These are phyloP conservation scores for Sordariomycetes sp. DNA, from an alignment of 2,329 filamentous ascomycete genomes.

Conservation along the genomic window DNA sequence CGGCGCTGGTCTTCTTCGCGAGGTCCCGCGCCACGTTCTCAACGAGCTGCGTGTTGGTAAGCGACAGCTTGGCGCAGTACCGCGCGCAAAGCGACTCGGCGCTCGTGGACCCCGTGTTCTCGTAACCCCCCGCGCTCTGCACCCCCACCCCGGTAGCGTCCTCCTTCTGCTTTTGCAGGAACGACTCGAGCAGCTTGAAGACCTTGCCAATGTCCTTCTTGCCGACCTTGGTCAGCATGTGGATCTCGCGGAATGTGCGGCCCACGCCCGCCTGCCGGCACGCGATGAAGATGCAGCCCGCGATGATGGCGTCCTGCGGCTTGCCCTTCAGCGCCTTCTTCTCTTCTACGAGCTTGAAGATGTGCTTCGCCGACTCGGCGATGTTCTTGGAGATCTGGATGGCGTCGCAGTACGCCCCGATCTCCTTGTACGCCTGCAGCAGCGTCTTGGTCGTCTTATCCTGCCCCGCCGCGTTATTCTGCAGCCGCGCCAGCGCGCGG, in stretches of 20 bases:
- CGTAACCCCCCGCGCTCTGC: constrained; percentile 55
- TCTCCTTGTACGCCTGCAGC: constrained; percentile 78
- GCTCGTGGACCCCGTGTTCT: constrained; percentile 62
- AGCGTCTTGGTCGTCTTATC: constrained; percentile 78
- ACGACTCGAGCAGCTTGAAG: constrained; percentile 86
- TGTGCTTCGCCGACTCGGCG: constrained; percentile 81
- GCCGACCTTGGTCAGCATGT: constrained; percentile 79
- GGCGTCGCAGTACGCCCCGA: constrained; percentile 74
- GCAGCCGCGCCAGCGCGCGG: constrained; percentile 67
- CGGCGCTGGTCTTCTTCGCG: constrained; percentile 62
- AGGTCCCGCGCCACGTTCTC: constrained; percentile 70
- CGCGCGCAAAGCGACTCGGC: constrained; percentile 77
- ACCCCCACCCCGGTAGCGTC: constrained; percentile 31
- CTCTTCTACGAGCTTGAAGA: constrained; percentile 92
- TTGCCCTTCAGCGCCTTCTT: constrained; percentile 92
- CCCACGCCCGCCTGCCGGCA: constrained; percentile 80
- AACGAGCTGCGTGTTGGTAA: constrained; percentile 57
- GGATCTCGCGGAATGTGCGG: constrained; percentile 90
- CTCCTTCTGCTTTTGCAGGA: constrained; percentile 64
- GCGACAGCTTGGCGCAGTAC: constrained; percentile 73
- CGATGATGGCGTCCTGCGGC: constrained; percentile 83
- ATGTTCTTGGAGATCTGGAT: constrained; percentile 72
- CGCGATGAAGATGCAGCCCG: constrained; percentile 93
- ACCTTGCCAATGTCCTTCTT: constrained; percentile 97
- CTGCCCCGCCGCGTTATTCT: constrained; percentile 68